phyloP scores from a whole-genome alignment of 164 flowering plant species.

The Nelumbo lutea region DNA sequence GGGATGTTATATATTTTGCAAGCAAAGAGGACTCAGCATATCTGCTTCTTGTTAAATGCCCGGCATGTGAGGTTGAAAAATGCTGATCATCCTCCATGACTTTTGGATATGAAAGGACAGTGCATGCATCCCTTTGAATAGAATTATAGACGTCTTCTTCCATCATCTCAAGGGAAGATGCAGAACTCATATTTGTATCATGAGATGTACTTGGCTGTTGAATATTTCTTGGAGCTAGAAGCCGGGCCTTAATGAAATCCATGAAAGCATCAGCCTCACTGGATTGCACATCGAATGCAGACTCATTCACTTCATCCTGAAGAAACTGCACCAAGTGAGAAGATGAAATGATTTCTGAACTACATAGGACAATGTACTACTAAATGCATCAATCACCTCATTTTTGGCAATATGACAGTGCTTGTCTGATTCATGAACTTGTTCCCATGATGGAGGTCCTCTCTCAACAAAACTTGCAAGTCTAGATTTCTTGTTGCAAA shows the following conservation, averaged over 20 bases:
- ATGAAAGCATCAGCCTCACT: constrained; percentile 47
- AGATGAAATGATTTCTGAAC: constrained; percentile 28
- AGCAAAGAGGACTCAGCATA: constrained; percentile 38
- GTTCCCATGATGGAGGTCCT: constrained; percentile 76
- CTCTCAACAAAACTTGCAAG: constrained; percentile 64
- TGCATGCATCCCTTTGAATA: constrained; percentile 32
- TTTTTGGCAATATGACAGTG: constrained; percentile 9
- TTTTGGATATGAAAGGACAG: constrained; percentile 12
- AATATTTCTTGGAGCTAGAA: constrained; percentile 37
- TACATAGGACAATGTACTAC: constrained; percentile 13
- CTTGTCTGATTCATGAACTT: constrained; percentile 27
- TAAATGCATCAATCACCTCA: constrained; percentile 23
- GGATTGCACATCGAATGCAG: constrained; percentile 31
- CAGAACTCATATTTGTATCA: constrained; percentile 20
- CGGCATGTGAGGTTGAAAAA: constrained; percentile 14
- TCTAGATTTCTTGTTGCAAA: constrained; percentile 70
- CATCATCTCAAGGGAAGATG: constrained; percentile 36
- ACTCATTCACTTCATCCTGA: constrained; percentile 41
- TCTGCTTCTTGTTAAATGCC: constrained; percentile 8
- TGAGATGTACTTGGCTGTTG: constrained; percentile 28
- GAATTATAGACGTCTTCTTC: constrained; percentile 53
- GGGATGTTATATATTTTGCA: constrained; percentile 49
- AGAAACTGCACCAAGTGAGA: constrained; percentile 33
- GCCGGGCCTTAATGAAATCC: constrained; percentile 37
- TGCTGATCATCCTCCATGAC: constrained; percentile 11